Percentiles rank a stretch among this genome's conserved stretches.
Evolutionary conservation across 306 rosid genomes (phyloP).

Genomic region (Sechiopsis laciniata): DNA sequence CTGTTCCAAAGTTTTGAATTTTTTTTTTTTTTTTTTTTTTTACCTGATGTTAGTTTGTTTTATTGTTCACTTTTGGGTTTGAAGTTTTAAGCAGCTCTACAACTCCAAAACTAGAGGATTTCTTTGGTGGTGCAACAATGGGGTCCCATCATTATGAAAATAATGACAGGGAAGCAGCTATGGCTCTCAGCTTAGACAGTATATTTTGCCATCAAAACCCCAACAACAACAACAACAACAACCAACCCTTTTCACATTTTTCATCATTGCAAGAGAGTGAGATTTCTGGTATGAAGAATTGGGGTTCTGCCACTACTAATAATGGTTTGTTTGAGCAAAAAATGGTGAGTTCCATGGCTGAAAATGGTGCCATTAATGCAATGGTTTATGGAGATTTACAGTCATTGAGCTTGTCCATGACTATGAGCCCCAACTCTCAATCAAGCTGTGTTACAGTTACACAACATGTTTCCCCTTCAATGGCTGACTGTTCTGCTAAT

Average conservation of each 20-base stretch:
- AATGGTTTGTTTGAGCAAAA: constrained; percentile 32
- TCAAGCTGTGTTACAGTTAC: constrained; percentile 69
- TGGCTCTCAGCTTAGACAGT: constrained; percentile 63
- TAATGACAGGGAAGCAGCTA: constrained; percentile 45
- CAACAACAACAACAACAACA: constrained; percentile 36
- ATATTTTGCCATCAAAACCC: constrained; percentile 45
- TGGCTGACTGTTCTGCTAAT: constrained; percentile 38
- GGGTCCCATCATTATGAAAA: constrained; percentile 66
- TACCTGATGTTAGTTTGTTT: background rate
- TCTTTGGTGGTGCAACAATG: constrained; percentile 62
- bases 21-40: no score
- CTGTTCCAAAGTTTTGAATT: background rate
- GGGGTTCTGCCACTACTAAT: constrained; percentile 27
- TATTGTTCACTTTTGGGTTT: constrained; percentile 21
- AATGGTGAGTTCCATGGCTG: constrained; percentile 40
- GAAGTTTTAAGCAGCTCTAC: constrained; percentile 53
- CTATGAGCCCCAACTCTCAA: constrained; percentile 82
- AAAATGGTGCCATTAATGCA: constrained; percentile 35
- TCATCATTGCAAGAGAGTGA: constrained; percentile 32
- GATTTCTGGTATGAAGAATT: constrained; percentile 40
- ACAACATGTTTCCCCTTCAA: constrained; percentile 41
- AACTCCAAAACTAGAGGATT: constrained; percentile 72
- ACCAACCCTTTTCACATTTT: constrained; percentile 21
- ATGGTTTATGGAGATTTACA: constrained; percentile 62
- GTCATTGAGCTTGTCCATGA: constrained; percentile 48